Base-by-base conservation (phyloP, 345 rosid species). In the Bretschneidera sinensis region DNA sequence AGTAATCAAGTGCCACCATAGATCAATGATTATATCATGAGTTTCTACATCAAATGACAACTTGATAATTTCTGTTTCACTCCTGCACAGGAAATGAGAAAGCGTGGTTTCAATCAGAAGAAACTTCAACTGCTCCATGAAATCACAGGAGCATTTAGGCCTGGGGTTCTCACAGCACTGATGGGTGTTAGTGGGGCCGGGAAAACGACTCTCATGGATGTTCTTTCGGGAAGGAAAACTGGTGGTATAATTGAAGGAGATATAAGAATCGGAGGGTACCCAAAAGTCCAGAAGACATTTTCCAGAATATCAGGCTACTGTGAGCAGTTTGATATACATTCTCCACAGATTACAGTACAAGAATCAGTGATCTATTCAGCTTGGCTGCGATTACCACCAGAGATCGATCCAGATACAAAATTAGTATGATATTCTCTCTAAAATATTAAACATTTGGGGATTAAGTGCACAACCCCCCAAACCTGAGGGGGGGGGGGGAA, bases 171-270 rank as follows among this genome's bases (percentile, higher is more conserved):
- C n/a, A n/a, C n/a, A n/a, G n/a, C n/a, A n/a, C n/a, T n/a, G 92
- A 86, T 86, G 89, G 92, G 92, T 19, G 84, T 72, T 16, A 83
- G 88, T 57, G 92, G 89, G 43, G 87, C 92, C 1, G 87, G 92
- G 4, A 86, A 86, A 60, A 86, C 87, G 59, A 86, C 92, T 11
- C 71, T 86, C 17, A 67, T 86, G 92, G n/a, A 86, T 74, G 88
- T 86, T 25, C 79, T 86, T 43, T 81, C 85, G 14, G 89, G 92
- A 55, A 74, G 89, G 54, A 81, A 86, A 67, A 83, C 87, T 3
- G 64, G 72, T 0, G 87, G 92, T 21, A 47, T 21, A 15, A 76
- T 81, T 11, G 69, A 79, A 71, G 92, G 89, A 24, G 79, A 79
- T n/a, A 74, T 81, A 48, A 74, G 60, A 51, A 83, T 83, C 34